Evolutionary conservation across 805 yeast species (phyloP), one percentile per base, ranked within the genome.

Genomic region (Candida arabinofermentans): DNA sequence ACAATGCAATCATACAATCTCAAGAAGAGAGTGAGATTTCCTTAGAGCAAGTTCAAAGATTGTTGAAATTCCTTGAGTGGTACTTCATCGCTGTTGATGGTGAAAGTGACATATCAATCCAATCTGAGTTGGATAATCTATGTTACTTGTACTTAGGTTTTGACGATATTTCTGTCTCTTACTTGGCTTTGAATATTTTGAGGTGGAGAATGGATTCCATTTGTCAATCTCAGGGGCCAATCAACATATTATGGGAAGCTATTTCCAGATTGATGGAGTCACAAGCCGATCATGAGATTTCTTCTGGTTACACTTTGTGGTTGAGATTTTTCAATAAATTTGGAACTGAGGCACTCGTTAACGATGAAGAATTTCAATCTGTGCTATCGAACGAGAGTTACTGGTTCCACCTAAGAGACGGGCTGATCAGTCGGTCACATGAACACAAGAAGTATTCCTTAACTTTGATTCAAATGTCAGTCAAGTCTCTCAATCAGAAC

Each of bases 361-460:
- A 13, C n/a, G 35, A 22, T 16, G 43, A 48, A 27, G 21, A 47
- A 6, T 68, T 62, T 35, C 74, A 71, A 39, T 24, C 32, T 12
- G 37, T 64, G 2, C 29, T 71, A 1, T 46, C 50, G 19, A 27
- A 43, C 7, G 62, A 62, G 2, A 47, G 51, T 1, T 83, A 80
- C 49, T 86, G 95, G 93, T 36, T 44, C 4, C 52, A 55, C 12
- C 56, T 86, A 17, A 86, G 83, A 52, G 48, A 50, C 21, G 83
- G 86, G 2, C 61, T 86, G 30, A 69, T 72, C 13, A 71, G 79
- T 41, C 52, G 59, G 2, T 64, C 73, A 1, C 89, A 84, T 53
- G 95, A 86, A 43, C 78, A 73, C 42, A 72, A 86, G 38, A 88
- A 87, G 57, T 77, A 77, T 54, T 70, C 82, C 10, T 61, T 87